Conservation (phyloP, 345 rosid species). For the Trapa incisa region DNA sequence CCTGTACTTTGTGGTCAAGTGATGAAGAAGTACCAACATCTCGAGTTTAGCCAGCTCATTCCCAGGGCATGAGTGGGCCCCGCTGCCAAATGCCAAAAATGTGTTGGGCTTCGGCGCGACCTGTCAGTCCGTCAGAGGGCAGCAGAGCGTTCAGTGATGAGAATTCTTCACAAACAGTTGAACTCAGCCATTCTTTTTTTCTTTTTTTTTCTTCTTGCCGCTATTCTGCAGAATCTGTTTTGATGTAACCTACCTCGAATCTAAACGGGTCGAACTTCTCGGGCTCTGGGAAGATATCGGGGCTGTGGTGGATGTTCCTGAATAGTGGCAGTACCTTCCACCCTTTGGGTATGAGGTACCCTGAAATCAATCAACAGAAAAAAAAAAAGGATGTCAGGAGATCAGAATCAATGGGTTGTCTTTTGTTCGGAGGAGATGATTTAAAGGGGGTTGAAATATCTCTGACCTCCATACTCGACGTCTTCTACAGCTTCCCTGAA, state of each 20-base stretch:
- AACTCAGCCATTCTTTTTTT: too few relatives aligned
- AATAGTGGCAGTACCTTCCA: constrained; percentile 91
- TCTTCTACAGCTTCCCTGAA: constrained; percentile 45
- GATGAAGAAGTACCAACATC: constrained; percentile 34
- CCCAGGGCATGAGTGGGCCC: constrained; percentile 43
- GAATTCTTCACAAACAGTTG: not conserved
- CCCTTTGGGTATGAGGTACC: constrained; percentile 82
- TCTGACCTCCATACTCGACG: constrained; percentile 26
- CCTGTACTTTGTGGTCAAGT: constrained; percentile 39
- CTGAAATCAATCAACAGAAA: constrained; percentile 16
- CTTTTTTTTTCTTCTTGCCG: not conserved
- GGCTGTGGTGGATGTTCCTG: constrained; percentile 78
- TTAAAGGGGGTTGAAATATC: not conserved
- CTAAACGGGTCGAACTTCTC: constrained; percentile 72
- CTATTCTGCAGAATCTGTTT: not conserved
- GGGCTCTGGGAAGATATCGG: constrained; percentile 57
- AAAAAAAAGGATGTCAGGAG: too few relatives aligned
- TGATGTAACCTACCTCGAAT: constrained; percentile 44
- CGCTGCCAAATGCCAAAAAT: constrained; percentile 42
- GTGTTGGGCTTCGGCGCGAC: constrained; percentile 28
- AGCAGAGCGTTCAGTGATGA: too few relatives aligned
- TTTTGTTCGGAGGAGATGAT: too few relatives aligned
- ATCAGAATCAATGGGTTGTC: too few relatives aligned
- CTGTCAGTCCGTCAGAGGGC: constrained; percentile 9
- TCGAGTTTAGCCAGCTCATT: constrained; percentile 46